Base-by-base conservation (phyloP, 805 yeast species). In the Saturnispora bothae region DNA sequence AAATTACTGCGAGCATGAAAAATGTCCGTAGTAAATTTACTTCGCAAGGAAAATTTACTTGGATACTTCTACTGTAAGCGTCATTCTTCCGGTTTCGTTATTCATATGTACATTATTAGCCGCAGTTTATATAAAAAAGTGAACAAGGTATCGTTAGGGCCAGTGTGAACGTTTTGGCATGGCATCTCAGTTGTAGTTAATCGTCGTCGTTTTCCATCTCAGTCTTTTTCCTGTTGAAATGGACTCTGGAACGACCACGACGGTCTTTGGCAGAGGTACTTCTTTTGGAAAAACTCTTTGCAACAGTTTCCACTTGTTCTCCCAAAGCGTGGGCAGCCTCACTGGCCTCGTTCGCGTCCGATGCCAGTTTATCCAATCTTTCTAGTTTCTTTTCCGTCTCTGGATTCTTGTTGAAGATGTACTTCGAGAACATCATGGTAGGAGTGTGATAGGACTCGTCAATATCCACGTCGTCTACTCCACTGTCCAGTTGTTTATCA, bases 381-480 rank as follows among this genome's bases (percentile, higher is more conserved):
- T 46, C 42, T 12, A 40, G 20, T 21, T 34, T 39, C 14, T 41
- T 41, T 25, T 49, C 51, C 8, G 42, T 36, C 21, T 41, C 39
- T 2, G 52, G 50, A 25, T 47, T 45, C 18, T 38, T 40, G 22
- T 42, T 44, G 28, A 37, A 45, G 2, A 41, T 48, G 39, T 38
- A 45, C 22, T 39, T 45, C 4, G 51, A 47, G 23, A 48, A 45
- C 19, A 48, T 40, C 29, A 48, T 36, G 14, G 48, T 45, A 10
- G 51, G 48, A 3, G 40, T 38, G n/a, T 38, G 28, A 44, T 46
- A 16, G 12, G 36, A 41, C 22, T 43, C 47, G 5, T 43, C 43
- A 3, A 41, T 29, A 23, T 38, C 39, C 14, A 33, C 22, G 2
- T 28, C 37, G 16, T 35, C 41, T 1, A 16, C 39, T 4, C 23